These are phyloP conservation scores for Vanrija sp. DNA, from an alignment of 1,284 basidiomycete genomes.

Conservation along the genomic window DNA sequence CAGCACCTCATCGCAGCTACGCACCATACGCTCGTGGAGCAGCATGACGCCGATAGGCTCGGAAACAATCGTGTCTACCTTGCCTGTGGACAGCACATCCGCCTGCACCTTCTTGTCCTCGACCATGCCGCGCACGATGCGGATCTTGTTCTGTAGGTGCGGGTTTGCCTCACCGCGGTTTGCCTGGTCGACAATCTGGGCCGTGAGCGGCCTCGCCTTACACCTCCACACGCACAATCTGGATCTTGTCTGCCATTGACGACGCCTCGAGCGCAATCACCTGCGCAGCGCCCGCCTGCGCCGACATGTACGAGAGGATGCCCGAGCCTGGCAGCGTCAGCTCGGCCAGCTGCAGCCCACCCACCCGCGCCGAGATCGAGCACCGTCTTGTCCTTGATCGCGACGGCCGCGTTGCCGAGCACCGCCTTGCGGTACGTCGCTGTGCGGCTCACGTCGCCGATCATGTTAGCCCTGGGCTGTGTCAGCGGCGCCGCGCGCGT, in stretches of 20 bases:
- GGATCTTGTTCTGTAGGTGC: conserved; percentile 36
- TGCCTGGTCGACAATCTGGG: conserved; percentile 44
- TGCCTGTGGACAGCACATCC: conserved; percentile 35
- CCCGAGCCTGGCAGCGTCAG: conserved; percentile 48
- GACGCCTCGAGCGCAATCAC: conserved; percentile 54
- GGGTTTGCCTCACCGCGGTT: conserved; percentile 39
- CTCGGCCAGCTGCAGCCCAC: conserved; percentile 2
- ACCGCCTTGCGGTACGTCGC: conserved; percentile 49
- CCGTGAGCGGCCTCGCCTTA: background rate
- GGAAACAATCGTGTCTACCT: conserved; percentile 55
- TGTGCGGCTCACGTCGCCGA: conserved; percentile 47
- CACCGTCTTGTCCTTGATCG: conserved; percentile 44
- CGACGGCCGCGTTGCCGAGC: conserved; percentile 45
- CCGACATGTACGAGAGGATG: conserved; percentile 53
- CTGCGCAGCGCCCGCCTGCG: conserved; percentile 52
- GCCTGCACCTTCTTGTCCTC: conserved; percentile 40
- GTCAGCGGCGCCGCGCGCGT: background rate
- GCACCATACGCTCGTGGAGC: conserved; percentile 54
- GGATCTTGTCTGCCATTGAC: conserved; percentile 52
- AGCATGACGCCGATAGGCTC: conserved; percentile 55
- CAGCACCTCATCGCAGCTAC: conserved; percentile 6
- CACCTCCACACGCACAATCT: conserved; percentile 39
- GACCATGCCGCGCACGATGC: conserved; percentile 45
- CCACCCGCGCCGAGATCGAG: conserved; percentile 52
- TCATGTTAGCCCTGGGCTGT: conserved; percentile 47